phyloP scores from a whole-genome alignment of 192 early-diverging fungal genomes.

The Coemansia sp. region DNA sequence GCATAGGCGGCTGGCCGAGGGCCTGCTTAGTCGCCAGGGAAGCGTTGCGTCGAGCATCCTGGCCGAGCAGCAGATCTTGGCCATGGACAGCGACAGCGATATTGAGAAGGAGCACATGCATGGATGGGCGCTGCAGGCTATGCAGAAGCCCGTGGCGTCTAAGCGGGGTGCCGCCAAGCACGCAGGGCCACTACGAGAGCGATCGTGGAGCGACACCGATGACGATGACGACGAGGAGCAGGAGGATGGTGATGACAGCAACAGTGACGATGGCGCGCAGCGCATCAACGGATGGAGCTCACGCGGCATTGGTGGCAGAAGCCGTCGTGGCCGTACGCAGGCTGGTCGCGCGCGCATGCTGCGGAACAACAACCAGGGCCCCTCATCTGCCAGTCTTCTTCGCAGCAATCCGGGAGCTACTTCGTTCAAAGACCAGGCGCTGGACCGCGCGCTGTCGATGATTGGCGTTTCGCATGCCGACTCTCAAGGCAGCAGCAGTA shows the following conservation, averaged over 20 bases:
- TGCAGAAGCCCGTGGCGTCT: slow-evolving; percentile 4
- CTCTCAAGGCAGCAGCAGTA: slow-evolving; percentile 27
- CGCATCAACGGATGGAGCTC: slow-evolving; percentile 6
- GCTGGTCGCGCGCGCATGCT: not conserved
- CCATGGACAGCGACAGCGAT: slow-evolving; percentile 41
- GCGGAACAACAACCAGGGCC: not conserved
- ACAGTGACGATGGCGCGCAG: too few relatives aligned
- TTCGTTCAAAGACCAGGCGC: slow-evolving; percentile 29
- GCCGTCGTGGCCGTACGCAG: not conserved
- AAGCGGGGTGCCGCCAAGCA: not conserved
- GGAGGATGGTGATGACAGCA: too few relatives aligned
- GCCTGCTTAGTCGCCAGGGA: slow-evolving; percentile 10
- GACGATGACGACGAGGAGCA: slow-evolving; percentile 5
- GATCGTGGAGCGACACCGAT: slow-evolving; percentile 31
- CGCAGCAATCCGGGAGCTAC: not conserved
- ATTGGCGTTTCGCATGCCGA: slow-evolving; percentile 43
- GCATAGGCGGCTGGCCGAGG: slow-evolving; percentile 1
- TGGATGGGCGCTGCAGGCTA: slow-evolving; percentile 33
- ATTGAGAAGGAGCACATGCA: slow-evolving; percentile 14
- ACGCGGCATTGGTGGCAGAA: not conserved
- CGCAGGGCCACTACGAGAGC: not conserved
- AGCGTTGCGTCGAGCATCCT: slow-evolving; percentile 22
- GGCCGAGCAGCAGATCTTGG: slow-evolving; percentile 30
- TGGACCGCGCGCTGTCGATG: slow-evolving; percentile 50
- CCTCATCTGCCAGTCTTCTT: too few relatives aligned